These are phyloP conservation scores for Kurtzmaniella cleridarum DNA, from an alignment of 805 yeast genomes.

Conservation along the genomic window DNA sequence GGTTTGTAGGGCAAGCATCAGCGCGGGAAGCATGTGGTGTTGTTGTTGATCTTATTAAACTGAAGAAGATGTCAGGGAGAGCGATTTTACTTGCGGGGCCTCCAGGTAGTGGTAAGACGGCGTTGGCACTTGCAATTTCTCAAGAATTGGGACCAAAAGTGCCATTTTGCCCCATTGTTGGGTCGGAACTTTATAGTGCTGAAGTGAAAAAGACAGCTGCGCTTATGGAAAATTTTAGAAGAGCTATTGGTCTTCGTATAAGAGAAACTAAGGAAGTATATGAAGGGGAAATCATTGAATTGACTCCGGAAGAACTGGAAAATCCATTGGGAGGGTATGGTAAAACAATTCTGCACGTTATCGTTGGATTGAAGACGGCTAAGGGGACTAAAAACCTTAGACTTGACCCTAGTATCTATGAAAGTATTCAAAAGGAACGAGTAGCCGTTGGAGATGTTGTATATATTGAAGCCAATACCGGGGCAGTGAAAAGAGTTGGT, in stretches of 20 bases:
- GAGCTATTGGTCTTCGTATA: conserved; percentile 93
- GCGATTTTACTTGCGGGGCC: conserved; percentile 96
- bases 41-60: conserved; percentile 86
- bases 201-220: conserved; percentile 97
- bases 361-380: conserved; percentile 89
- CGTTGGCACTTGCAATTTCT: conserved; percentile 90
- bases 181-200: conserved; percentile 89
- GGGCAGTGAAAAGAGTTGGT: conserved; percentile 95
- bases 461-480: conserved; percentile 95
- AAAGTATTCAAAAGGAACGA: conserved; percentile 90
- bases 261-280: conserved; percentile 97
- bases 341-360: conserved; percentile 89
- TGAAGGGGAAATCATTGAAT: conserved; percentile 96
- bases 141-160: conserved; percentile 96
- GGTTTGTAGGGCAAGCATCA: conserved; percentile 71
- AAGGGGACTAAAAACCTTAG: conserved; percentile 86
- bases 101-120: conserved; percentile 98
- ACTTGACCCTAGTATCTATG: conserved; percentile 89
- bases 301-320: conserved; percentile 93
- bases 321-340: conserved; percentile 98
- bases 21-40: conserved; percentile 94
- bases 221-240: conserved; percentile 91
- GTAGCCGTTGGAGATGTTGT: conserved; percentile 95
- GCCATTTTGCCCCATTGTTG: conserved; percentile 96
- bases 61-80: conserved; percentile 89